Evolutionary conservation across 352 stramenopile species (phyloP), one percentile per base, ranked within the genome.

Genomic region (Phytophthora boehmeriae): DNA sequence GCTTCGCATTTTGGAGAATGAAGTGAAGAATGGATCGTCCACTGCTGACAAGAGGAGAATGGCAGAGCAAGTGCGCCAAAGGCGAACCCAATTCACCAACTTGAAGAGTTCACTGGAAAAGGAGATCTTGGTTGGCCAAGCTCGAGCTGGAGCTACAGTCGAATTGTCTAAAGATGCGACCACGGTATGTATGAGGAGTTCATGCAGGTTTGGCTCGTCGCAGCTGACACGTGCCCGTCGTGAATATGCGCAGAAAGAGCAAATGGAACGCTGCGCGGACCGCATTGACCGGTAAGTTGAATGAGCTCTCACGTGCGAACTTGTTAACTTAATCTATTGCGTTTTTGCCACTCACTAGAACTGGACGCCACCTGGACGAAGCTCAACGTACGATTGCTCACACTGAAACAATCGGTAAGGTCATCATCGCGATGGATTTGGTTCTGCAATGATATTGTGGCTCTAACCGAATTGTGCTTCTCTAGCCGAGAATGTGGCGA

Each of bases 371-470:
- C 64, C 58, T 92, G 22, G 75, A 89, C 28, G 80, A 89, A 63
- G 81, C 80, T 0, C 80, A 92, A 34, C 78, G 80, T 17, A 92
- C 80, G n/a, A 54, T 92, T 2, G 80, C 80, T 5, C 75, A 90
- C 43, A 92, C 83, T 0, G 83, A 92, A 63, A 71, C 77, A 0
- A 86, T 90, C 25, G 83, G 83, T 92, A 54, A 36, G 66, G 20
- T n/a, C 54, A 1, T 20, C 6, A 30, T 30, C 25, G 25, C 28
- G n/a, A 9, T 30, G 25, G 0, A 8, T 32, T 6, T 6, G 11
- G 23, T 9, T n/a, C 16, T 16, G 16, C 1, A 20, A 28, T 22
- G 20, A 8, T 17, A 20, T 25, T 22, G 4, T 47, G 20, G 20
- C 9, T n/a, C 34, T 66, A 41, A 66, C 19, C 27, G 16, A n/a